Base-by-base conservation (phyloP, 1,284 basidiomycete genomes). In the Kwoniella shivajii region DNA sequence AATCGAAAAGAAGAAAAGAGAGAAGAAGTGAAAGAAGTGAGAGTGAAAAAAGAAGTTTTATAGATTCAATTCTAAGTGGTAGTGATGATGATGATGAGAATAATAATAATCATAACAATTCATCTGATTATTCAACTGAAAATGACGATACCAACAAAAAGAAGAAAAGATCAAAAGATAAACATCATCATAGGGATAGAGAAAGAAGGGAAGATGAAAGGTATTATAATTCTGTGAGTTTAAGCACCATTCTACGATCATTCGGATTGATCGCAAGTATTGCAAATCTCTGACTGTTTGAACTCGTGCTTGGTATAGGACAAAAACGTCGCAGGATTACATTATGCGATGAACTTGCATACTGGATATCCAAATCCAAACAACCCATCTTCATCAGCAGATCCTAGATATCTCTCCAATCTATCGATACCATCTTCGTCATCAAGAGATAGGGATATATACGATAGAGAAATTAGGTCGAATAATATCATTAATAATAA, bases 321-420 rank as follows among this genome's bases (percentile, higher is more conserved):
- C 33, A 54, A 59, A 37, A 54, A 51, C 38, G 42, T 59, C 24
- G 56, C 55, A 14, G 53, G 58, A 16, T 31, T 69, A 36, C 59
- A 64, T 31, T 69, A 69, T 34, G 67, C 67, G 16, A 44, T 69
- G 45, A 60, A 56, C 39, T 56, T 68, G 59, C 67, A 68, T 33
- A 45, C 52, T n/a, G 41, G 38, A n/a, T n/a, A n/a, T n/a, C n/a
- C n/a, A n/a, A n/a, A n/a, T n/a, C n/a, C n/a, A n/a, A n/a, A n/a
- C n/a, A n/a, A 18, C 45, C 4, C 45, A 47, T 31, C 16, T 20
- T n/a, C 43, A 45, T 31, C 53, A 49, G 20, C 27, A 22, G 6
- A 34, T 20, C 9, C 45, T 30, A 31, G 44, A 36, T 22, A 22
- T 34, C 10, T 27, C 45, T 47, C 30, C 31, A 47, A 34, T 30